phyloP scores from a whole-genome alignment of 139 green algal species.

The Chlorella sp. region DNA sequence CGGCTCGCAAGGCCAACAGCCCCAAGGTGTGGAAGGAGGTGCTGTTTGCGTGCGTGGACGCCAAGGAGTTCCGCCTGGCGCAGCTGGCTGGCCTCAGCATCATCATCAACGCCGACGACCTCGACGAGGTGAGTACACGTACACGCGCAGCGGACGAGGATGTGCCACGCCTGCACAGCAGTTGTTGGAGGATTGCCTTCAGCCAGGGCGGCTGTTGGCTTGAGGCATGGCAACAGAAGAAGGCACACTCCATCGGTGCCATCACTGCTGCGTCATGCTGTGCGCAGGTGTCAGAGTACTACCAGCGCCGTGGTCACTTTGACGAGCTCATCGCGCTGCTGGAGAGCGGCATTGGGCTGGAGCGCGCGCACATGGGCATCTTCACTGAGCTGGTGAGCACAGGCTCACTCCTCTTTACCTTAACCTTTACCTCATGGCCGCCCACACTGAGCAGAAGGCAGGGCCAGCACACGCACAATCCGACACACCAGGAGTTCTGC shows the following conservation, averaged over 20 bases:
- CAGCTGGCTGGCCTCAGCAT: constrained; percentile 98
- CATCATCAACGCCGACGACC: constrained; percentile 97
- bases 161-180: no score
- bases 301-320: constrained; percentile 85
- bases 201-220: no score
- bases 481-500: no score
- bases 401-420: no score
- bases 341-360: constrained; percentile 94
- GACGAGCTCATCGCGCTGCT: constrained; percentile 94
- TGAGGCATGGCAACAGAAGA: no score
- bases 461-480: no score
- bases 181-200: no score
- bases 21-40: constrained; percentile 95
- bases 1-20: constrained; percentile 94
- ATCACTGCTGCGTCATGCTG: not conserved
- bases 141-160: no score
- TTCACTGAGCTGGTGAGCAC: constrained; percentile 94
- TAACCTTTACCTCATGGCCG: no score
- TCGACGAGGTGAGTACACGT: constrained; percentile 92
- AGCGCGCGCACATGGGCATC: constrained; percentile 99
- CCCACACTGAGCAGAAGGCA: no score
- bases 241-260: not conserved
- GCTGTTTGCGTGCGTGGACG: constrained; percentile 93
- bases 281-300: constrained; percentile 76
- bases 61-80: constrained; percentile 90